Conservation (phyloP, 73 alveolate genomes). For the Paramecium tetraurelia region DNA sequence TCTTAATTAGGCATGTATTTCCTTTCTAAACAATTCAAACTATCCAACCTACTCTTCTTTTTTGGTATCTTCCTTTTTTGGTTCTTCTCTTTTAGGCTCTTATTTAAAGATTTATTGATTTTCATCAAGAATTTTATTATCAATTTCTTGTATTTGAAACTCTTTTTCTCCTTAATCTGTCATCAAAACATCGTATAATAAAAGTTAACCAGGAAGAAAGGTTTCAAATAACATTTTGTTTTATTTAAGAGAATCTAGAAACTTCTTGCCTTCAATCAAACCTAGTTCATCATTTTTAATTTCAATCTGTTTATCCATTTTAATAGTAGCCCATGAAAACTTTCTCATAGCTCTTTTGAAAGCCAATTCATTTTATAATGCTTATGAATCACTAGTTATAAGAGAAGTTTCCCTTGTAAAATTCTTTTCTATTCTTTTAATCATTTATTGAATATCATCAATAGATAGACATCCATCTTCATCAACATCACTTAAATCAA, state of each 20-base stretch:
- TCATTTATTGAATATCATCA: conserved; percentile 56
- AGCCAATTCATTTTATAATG: conserved; percentile 49
- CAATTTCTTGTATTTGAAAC: neutral
- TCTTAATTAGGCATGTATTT: conserved; percentile 43
- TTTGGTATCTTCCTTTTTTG: neutral
- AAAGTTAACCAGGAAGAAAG: neutral
- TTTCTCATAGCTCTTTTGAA: conserved; percentile 53
- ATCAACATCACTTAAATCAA: conserved; percentile 61
- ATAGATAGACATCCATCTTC: conserved; percentile 66
- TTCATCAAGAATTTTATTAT: conserved; percentile 33
- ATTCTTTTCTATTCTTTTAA: conserved; percentile 62
- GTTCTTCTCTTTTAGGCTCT: neutral
- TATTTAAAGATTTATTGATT: neutral
- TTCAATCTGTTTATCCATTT: conserved; percentile 29
- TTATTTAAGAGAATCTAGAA: neutral
- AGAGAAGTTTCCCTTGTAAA: conserved; percentile 42
- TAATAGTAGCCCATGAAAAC: conserved; percentile 54
- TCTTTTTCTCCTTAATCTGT: conserved; percentile 51
- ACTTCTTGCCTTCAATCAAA: conserved; percentile 40
- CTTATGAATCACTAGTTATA: conserved; percentile 35
- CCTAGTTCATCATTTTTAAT: conserved; percentile 45
- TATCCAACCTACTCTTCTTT: conserved; percentile 14
- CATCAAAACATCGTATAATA: neutral
- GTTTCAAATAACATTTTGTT: conserved; percentile 6
- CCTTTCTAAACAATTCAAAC: conserved; percentile 58